Evolutionary conservation across 768 basidiomycete genomes (phyloP).

Genomic region (Trametes coccinea): DNA sequence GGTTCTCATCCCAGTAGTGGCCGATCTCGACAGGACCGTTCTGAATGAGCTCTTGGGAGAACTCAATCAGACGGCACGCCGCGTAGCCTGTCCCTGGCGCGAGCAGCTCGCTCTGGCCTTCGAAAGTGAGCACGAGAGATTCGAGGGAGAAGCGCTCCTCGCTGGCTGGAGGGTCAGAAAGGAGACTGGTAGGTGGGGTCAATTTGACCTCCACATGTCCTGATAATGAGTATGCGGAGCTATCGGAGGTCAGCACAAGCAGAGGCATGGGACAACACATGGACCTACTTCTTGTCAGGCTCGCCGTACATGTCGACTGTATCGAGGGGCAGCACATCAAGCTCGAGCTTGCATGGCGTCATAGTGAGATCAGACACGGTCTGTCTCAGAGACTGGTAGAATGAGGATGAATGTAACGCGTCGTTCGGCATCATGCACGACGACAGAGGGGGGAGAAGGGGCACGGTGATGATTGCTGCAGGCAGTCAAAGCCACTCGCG

Average conservation of each 20-base stretch:
- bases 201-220: constrained; percentile 74
- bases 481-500: constrained; percentile 8
- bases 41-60: constrained; percentile 62
- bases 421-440: constrained; percentile 31
- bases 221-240: constrained; percentile 85
- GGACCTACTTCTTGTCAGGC: constrained; percentile 61
- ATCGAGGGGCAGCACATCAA: constrained; percentile 42
- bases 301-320: constrained; percentile 71
- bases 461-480: not conserved
- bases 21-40: constrained; percentile 57
- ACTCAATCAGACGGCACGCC: constrained; percentile 63
- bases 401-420: constrained; percentile 5
- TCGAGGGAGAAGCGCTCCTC: constrained; percentile 57
- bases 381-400: constrained; percentile 19
- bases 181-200: constrained; percentile 48
- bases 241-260: constrained; percentile 31
- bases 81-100: constrained; percentile 67
- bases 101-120: constrained; percentile 81
- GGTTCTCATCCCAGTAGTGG: constrained; percentile 64
- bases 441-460: constrained; percentile 43
- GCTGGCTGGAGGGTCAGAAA: constrained; percentile 51
- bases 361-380: constrained; percentile 56
- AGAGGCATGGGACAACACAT: not conserved
- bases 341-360: constrained; percentile 30
- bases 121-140: constrained; percentile 76